A percentile compares a stretch with the other conserved stretches of the same genome.
Conservation (phyloP, 805 yeast species). For the Lachancea waltii region DNA sequence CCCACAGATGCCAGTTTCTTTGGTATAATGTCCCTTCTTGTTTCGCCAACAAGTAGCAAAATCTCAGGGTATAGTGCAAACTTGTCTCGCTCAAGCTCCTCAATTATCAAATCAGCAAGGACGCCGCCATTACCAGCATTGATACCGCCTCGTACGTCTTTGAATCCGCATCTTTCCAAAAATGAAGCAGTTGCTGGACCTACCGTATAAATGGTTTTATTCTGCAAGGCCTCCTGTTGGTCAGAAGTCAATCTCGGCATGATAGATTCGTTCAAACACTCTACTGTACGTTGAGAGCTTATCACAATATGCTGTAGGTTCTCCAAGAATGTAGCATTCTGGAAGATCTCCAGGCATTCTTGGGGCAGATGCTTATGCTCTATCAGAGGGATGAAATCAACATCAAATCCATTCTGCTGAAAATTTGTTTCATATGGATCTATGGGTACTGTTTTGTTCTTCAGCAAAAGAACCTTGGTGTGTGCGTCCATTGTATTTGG, state of each 20-base stretch:
- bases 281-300: constrained; percentile 90
- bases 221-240: constrained; percentile 30
- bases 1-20: constrained; percentile 37
- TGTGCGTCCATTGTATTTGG: constrained; percentile 1
- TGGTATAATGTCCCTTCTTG: constrained; percentile 78
- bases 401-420: constrained; percentile 30
- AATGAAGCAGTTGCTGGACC: constrained; percentile 81
- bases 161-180: constrained; percentile 56
- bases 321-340: constrained; percentile 36
- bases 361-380: constrained; percentile 51
- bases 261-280: constrained; percentile 52
- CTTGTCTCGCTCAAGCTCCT: constrained; percentile 20
- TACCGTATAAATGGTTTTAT: constrained; percentile 69
- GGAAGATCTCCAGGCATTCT: constrained; percentile 40
- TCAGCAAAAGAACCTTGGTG: constrained; percentile 46
- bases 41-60: constrained; percentile 79
- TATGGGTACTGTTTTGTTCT: constrained; percentile 60
- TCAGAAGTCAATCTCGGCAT: constrained; percentile 17
- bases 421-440: constrained; percentile 59
- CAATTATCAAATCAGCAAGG: constrained; percentile 56
- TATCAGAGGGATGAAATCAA: constrained; percentile 67
- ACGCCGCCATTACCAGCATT: constrained; percentile 76
- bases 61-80: constrained; percentile 21
- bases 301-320: constrained; percentile 54
- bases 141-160: constrained; percentile 61